Conservation (phyloP, 2,329 filamentous ascomycete genomes). For the Didymella arachidicola region DNA sequence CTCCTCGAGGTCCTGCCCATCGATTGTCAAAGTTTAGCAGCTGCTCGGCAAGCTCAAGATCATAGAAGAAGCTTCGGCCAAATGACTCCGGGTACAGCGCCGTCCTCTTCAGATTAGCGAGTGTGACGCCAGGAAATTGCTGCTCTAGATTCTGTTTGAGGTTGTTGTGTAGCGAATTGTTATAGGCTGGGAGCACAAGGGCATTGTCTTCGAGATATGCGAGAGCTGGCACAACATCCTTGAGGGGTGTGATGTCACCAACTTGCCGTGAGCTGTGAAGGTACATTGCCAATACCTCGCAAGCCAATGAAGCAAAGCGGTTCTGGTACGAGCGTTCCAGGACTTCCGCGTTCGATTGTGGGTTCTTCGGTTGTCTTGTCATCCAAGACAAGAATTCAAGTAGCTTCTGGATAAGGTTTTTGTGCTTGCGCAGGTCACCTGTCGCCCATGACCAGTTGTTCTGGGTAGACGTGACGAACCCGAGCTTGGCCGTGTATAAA, state of each 20-base stretch:
- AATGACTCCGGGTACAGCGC: conserved; percentile 69
- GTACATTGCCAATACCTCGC: conserved; percentile 89
- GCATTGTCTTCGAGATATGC: conserved; percentile 82
- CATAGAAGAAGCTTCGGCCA: conserved; percentile 84
- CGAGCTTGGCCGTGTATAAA: conserved; percentile 77
- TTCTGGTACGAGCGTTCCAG: conserved; percentile 52
- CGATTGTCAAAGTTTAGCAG: conserved; percentile 79
- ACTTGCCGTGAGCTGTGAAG: conserved; percentile 84
- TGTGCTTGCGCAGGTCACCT: conserved; percentile 76
- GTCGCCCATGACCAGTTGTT: conserved; percentile 97
- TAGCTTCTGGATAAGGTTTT: conserved; percentile 74
- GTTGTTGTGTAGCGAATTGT: conserved; percentile 84
- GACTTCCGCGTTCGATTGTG: conserved; percentile 33
- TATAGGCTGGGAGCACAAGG: conserved; percentile 81
- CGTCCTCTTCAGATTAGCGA: conserved; percentile 84
- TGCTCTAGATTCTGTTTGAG: conserved; percentile 83
- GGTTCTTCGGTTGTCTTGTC: conserved; percentile 35
- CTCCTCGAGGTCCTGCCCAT: conserved; percentile 67
- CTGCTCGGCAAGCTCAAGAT: conserved; percentile 75
- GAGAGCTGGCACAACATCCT: conserved; percentile 75
- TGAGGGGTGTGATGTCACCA: conserved; percentile 72
- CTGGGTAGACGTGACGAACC: conserved; percentile 87
- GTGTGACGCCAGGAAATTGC: conserved; percentile 75
- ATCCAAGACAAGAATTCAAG: conserved; percentile 70
- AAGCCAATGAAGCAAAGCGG: conserved; percentile 77